Conservation (phyloP, 345 rosid species). For the Balakata baccata region DNA sequence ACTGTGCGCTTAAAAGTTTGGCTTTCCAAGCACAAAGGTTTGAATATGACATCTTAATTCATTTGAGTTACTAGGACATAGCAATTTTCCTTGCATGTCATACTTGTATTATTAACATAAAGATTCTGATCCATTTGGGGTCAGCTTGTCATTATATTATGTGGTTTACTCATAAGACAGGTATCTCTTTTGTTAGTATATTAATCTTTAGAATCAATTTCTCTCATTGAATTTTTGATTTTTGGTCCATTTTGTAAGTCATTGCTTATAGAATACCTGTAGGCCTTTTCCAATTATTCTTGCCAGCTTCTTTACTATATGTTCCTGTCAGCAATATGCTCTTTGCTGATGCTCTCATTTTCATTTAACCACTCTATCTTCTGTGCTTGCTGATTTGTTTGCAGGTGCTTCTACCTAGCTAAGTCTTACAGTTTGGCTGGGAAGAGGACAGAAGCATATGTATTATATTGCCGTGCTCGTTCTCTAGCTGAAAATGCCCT, state of each 20-base stretch:
- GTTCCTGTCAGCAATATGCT: neutral
- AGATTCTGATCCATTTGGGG: neutral
- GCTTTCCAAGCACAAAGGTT: constrained; percentile 94
- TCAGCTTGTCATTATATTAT: neutral
- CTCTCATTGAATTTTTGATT: neutral
- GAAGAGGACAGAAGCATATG: constrained; percentile 83
- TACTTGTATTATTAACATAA: neutral
- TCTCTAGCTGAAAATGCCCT: constrained; percentile 76
- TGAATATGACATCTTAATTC: neutral
- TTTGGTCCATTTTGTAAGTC: neutral
- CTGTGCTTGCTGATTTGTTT: constrained; percentile 20
- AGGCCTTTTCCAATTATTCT: neutral
- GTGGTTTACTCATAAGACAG: neutral
- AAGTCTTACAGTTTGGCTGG: constrained; percentile 88
- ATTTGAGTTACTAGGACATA: neutral
- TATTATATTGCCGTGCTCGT: constrained; percentile 66
- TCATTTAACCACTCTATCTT: neutral
- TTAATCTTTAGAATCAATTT: neutral
- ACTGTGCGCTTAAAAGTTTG: constrained; percentile 59
- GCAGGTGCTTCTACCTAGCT: constrained; percentile 94
- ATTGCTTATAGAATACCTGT: neutral
- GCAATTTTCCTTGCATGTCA: neutral
- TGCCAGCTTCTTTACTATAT: neutral
- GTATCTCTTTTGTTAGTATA: neutral
- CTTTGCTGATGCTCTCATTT: neutral